Percentiles rank a stretch among this genome's conserved stretches.
Conservation (phyloP, 768 basidiomycete genomes). For the Panaeolus cyanescens region DNA sequence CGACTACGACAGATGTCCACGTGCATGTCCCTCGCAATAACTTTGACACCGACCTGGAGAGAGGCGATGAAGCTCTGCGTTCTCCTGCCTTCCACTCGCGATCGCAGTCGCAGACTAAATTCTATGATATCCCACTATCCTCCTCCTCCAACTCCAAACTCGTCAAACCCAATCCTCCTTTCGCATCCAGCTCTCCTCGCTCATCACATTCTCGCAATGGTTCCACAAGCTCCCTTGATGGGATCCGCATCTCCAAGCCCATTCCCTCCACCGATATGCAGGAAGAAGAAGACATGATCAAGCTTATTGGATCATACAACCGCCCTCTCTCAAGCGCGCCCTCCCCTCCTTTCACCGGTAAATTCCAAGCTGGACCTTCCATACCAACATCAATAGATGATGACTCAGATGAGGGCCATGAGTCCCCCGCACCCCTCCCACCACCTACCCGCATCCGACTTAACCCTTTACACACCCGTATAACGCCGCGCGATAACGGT, state of each 20-base stretch:
- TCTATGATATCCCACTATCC: conserved; percentile 30
- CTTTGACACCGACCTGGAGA: background rate
- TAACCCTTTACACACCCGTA: conserved; percentile 10
- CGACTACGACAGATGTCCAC: background rate
- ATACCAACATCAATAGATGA: background rate
- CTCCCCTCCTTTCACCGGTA: background rate
- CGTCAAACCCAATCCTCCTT: conserved; percentile 40
- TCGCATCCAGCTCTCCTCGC: conserved; percentile 5
- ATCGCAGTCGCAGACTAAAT: conserved; percentile 35
- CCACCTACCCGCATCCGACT: conserved; percentile 10
- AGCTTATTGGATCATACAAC: conserved; percentile 50
- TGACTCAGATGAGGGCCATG: background rate
- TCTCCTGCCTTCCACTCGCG: background rate
- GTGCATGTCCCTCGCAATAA: background rate
- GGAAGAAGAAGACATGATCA: conserved; percentile 46
- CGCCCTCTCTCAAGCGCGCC: conserved; percentile 17
- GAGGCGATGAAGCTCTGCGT: background rate
- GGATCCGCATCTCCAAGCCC: conserved; percentile 34
- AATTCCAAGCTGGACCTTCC: background rate
- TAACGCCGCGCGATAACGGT: background rate
- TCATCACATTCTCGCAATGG: background rate
- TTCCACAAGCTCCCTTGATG: background rate
- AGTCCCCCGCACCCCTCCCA: conserved; percentile 3
- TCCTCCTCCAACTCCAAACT: conserved; percentile 34
- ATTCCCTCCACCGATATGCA: conserved; percentile 23